Conservation (phyloP, 2,329 filamentous ascomycete species). For the Penicillium sp. region DNA sequence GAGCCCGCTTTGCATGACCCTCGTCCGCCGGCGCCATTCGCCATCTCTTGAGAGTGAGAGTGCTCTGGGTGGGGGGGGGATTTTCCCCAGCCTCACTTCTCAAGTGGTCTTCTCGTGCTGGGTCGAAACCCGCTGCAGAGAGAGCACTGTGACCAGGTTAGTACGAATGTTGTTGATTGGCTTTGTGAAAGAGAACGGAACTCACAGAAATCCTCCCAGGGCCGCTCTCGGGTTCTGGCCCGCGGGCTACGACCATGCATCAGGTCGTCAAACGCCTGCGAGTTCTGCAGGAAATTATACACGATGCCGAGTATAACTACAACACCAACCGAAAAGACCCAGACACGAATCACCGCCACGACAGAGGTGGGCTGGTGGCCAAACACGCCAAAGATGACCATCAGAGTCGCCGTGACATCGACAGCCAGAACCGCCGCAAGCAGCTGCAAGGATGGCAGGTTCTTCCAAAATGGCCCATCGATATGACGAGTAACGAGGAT, state of each 20-base stretch:
- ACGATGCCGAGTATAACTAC: slow-evolving; percentile 76
- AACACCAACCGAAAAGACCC: slow-evolving; percentile 88
- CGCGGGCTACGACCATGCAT: slow-evolving; percentile 90
- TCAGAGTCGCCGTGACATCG: slow-evolving; percentile 82
- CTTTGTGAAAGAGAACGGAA: slow-evolving; percentile 32
- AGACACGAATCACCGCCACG: slow-evolving; percentile 84
- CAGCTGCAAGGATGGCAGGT: slow-evolving; percentile 85
- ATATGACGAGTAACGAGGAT: slow-evolving; percentile 95
- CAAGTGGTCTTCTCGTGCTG: slow-evolving; percentile 89
- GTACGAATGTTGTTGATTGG: slow-evolving; percentile 54
- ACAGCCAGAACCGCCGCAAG: slow-evolving; percentile 78
- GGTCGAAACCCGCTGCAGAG: slow-evolving; percentile 85
- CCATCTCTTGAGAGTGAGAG: background rate
- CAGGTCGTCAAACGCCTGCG: slow-evolving; percentile 82
- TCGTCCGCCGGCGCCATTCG: background rate
- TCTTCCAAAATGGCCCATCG: slow-evolving; percentile 91
- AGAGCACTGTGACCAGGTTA: slow-evolving; percentile 67
- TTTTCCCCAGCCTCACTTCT: slow-evolving; percentile 26
- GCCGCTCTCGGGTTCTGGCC: slow-evolving; percentile 78
- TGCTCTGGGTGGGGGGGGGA: background rate
- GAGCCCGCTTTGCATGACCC: background rate
- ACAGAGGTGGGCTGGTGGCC: slow-evolving; percentile 73
- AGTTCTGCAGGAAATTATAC: slow-evolving; percentile 83
- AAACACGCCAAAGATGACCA: slow-evolving; percentile 87
- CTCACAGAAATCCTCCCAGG: slow-evolving; percentile 88